phyloP scores from a whole-genome alignment of 2,329 filamentous ascomycete genomes.

The Esteya vermicola region DNA sequence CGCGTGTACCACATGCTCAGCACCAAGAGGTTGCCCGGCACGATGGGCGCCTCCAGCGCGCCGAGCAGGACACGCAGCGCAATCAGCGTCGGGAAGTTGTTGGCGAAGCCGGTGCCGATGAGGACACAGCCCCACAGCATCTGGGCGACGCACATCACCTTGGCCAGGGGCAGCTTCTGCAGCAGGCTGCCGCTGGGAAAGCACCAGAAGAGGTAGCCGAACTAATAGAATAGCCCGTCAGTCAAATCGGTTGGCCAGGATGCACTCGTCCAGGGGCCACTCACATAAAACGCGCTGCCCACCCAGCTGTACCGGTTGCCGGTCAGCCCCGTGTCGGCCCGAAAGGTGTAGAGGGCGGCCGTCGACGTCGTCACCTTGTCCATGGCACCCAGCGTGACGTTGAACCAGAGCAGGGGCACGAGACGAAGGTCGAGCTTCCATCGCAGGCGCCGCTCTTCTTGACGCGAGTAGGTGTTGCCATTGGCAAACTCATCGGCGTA shows the following conservation, averaged over 20 bases:
- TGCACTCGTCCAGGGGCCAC: background rate
- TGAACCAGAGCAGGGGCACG: conserved; percentile 23
- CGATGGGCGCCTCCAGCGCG: conserved; percentile 17
- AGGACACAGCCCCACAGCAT: conserved; percentile 16
- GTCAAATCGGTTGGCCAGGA: background rate
- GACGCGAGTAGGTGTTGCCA: conserved; percentile 15
- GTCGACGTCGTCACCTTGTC: conserved; percentile 19
- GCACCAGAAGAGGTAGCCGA: conserved; percentile 20
- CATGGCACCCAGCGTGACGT: conserved; percentile 15
- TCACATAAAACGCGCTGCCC: conserved; percentile 14
- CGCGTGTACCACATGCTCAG: conserved; percentile 18
- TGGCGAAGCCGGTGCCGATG: conserved; percentile 15
- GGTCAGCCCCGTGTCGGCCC: conserved; percentile 12
- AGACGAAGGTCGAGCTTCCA: conserved; percentile 27
- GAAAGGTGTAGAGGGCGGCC: conserved; percentile 15
- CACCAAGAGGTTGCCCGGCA: conserved; percentile 17
- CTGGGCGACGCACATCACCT: conserved; percentile 15
- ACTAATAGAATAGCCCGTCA: conserved; percentile 10
- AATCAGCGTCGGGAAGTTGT: conserved; percentile 15
- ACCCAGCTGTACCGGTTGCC: conserved; percentile 16
- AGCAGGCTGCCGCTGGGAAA: conserved; percentile 18
- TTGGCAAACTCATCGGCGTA: conserved; percentile 7
- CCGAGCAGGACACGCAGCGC: conserved; percentile 16
- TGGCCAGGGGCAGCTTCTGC: conserved; percentile 20
- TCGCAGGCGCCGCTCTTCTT: conserved; percentile 15